Percentiles rank a stretch among this genome's conserved stretches.
Evolutionary conservation across 306 rosid species (phyloP).

Genomic region (Prosopis cineraria): DNA sequence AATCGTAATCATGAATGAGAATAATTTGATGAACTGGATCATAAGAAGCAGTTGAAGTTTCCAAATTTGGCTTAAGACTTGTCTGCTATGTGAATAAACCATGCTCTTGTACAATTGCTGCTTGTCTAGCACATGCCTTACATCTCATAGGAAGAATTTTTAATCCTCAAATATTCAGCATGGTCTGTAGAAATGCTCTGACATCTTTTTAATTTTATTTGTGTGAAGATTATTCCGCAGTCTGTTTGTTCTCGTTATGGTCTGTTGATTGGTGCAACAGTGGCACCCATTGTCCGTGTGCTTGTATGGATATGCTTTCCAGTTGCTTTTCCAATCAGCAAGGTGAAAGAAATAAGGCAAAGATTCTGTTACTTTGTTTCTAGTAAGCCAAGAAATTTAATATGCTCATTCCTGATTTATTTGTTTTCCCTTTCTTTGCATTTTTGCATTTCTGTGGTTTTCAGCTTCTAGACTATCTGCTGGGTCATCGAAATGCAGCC

Average conservation of each 20-base stretch:
- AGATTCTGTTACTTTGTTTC: slow-evolving; percentile 1
- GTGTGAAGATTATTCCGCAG: slow-evolving; percentile 83
- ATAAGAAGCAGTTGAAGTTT: slow-evolving; percentile 10
- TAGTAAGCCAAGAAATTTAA: not conserved
- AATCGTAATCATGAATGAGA: not conserved
- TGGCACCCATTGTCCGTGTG: slow-evolving; percentile 83
- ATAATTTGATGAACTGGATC: not conserved
- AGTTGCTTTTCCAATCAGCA: slow-evolving; percentile 90
- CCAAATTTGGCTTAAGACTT: slow-evolving; percentile 2
- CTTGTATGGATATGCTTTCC: slow-evolving; percentile 91
- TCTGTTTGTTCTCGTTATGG: slow-evolving; percentile 91
- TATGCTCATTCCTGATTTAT: slow-evolving; percentile 8
- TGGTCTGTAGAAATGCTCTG: slow-evolving; percentile 31
- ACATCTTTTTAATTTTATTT: slow-evolving; percentile 40
- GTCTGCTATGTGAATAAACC: not conserved
- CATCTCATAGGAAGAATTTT: slow-evolving; percentile 24
- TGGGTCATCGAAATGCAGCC: slow-evolving; percentile 80
- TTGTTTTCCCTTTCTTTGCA: not conserved
- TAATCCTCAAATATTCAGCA: not conserved
- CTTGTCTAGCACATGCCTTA: not conserved
- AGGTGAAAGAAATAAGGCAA: slow-evolving; percentile 49
- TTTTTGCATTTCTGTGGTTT: slow-evolving; percentile 33
- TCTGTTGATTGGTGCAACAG: slow-evolving; percentile 78
- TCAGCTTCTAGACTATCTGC: slow-evolving; percentile 79
- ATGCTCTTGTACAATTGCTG: slow-evolving; percentile 19